Conservation (phyloP, 1,284 basidiomycete species). For the Stygiomarasmius scandens region DNA sequence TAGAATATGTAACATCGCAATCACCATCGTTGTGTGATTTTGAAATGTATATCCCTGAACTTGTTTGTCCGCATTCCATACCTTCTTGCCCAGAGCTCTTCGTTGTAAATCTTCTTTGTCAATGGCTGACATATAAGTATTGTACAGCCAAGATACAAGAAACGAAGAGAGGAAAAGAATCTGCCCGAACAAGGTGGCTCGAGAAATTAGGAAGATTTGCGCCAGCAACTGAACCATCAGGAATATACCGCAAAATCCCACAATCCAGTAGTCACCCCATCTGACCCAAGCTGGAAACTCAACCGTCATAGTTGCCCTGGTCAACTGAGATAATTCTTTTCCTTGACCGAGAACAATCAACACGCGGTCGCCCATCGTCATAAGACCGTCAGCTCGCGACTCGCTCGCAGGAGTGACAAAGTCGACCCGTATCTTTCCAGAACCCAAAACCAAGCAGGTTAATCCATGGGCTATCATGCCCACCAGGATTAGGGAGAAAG, state of each 20-base stretch:
- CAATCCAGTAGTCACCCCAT: conserved; percentile 23
- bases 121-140: conserved; percentile 31
- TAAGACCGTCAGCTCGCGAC: not conserved
- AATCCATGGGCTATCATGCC: conserved; percentile 31
- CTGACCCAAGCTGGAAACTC: conserved; percentile 22
- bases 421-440: conserved; percentile 16
- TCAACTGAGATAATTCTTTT: conserved; percentile 32
- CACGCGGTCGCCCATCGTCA: not conserved
- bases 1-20: conserved; percentile 31
- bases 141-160: conserved; percentile 30
- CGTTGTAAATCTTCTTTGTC: conserved; percentile 31
- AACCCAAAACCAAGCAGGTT: conserved; percentile 31
- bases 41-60: conserved; percentile 29
- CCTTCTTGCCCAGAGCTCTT: conserved; percentile 17
- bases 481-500: conserved; percentile 31
- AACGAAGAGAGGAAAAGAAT: conserved; percentile 32
- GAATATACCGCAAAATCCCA: conserved; percentile 29
- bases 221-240: conserved; percentile 32
- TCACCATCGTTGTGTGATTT: conserved; percentile 29
- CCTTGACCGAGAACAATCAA: conserved; percentile 21
- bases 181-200: conserved; percentile 33
- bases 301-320: conserved; percentile 29
- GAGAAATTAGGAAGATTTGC: conserved; percentile 33
- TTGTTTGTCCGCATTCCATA: not conserved
- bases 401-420: not conserved